Base-by-base conservation (phyloP, 2,329 filamentous ascomycete species). In the Plectosphaerella plurivora region DNA sequence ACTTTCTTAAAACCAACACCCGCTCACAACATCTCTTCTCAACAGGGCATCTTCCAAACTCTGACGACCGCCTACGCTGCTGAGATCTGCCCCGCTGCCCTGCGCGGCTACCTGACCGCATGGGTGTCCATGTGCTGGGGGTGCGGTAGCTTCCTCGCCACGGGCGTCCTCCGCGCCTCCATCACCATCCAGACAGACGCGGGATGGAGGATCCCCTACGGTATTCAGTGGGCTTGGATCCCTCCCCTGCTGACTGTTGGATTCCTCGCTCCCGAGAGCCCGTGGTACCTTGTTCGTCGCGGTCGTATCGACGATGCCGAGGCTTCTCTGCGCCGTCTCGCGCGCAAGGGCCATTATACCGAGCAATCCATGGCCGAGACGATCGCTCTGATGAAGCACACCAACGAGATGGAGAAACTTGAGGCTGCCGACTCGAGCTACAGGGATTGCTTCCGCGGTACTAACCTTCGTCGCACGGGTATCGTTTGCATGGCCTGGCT, bases 151-250 rank as follows among this genome's bases (percentile, higher is more conserved):
- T 58, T 73, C 35, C 56, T 70, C 20, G 63, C 65, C 2, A 61
- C 68, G 2, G 66, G 65, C 0, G 66, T 73, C 5, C 61, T 71
- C n/a, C 63, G 66, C 42, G 65, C 51, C 28, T 53, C 60, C 3
- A 50, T 61, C 2, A 18, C 50, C 4, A 52, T 62, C 35, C 2
- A 44, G 1, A 57, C 57, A 14, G 56, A 62, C 18, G 35, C 48
- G 6, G 50, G 24, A 2, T 59, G 52, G 53, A 49, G 46, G 14
- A 20, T 69, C 5, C 69, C 71, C 2, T 74, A 68, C 45, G 73
- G 74, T 2, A 59, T 78, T 16, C 75, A 78, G 62, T 78, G 75
- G 76, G 69, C 78, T 42, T 79, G 76, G 76, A 68, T 74, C 8
- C 52, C 69, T 2, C 55, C 76, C 16, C 69, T 79, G 50, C 56